phyloP scores from a whole-genome alignment of 495 filamentous ascomycete genomes.

The Podospora bellae-mahoneyi region DNA sequence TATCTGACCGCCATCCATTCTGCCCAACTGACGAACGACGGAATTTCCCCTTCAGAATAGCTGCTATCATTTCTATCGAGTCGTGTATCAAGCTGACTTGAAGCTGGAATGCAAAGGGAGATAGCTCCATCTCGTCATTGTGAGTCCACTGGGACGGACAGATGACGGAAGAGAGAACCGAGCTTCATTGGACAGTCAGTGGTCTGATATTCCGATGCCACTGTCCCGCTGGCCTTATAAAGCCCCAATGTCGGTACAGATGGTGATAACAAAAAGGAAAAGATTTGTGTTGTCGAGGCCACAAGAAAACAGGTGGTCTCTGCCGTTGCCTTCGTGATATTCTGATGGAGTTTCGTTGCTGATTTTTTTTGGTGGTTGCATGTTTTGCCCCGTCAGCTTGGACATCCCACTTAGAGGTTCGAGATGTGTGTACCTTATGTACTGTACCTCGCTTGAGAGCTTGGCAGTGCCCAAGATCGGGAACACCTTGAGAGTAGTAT shows the following conservation, averaged over 20 bases:
- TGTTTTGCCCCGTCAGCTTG: too few species aligned
- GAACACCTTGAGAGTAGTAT: background rate
- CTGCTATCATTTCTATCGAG: too few species aligned
- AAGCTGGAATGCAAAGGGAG: background rate
- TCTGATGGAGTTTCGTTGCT: background rate
- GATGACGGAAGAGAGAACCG: background rate
- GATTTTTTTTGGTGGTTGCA: too few species aligned
- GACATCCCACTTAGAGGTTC: constrained; percentile 13
- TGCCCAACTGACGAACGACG: background rate
- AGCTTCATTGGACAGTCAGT: background rate
- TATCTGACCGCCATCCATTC: background rate
- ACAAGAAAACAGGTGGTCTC: background rate
- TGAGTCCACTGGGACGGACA: background rate
- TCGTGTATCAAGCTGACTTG: background rate
- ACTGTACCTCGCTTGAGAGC: background rate
- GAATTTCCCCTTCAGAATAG: too few species aligned
- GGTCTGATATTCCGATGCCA: background rate
- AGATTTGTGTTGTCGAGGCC: background rate
- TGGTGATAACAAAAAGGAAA: background rate
- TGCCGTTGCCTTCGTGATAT: background rate
- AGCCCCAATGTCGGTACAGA: too few species aligned
- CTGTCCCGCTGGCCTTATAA: too few species aligned
- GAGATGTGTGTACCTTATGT: constrained; percentile 14
- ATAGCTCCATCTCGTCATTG: background rate
- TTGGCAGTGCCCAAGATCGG: background rate